phyloP scores from a whole-genome alignment of 2,329 filamentous ascomycete species.

The Aspergillus melleus region DNA sequence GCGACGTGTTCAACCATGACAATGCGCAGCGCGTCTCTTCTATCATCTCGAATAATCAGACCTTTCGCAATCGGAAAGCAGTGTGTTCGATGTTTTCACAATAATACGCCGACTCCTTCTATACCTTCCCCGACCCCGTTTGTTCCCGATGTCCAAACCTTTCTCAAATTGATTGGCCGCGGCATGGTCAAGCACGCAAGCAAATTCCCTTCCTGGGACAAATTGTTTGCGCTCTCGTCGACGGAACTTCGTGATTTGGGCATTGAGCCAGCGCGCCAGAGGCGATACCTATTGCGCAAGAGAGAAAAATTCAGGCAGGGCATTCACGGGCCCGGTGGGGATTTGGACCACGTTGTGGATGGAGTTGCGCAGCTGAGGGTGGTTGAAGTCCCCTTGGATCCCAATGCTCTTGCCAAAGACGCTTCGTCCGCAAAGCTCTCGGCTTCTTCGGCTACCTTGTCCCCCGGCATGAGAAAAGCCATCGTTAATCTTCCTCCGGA shows the following conservation, averaged over 20 bases:
- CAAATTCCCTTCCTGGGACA: conserved; percentile 89
- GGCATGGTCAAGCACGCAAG: conserved; percentile 75
- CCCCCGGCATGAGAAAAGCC: conserved; percentile 57
- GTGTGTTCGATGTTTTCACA: conserved; percentile 45
- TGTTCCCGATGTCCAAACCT: conserved; percentile 79
- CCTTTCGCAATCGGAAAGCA: conserved; percentile 27
- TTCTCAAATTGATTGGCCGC: conserved; percentile 88
- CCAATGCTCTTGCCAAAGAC: conserved; percentile 26
- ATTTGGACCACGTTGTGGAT: conserved; percentile 70
- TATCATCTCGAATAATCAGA: conserved; percentile 28
- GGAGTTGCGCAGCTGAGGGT: conserved; percentile 60
- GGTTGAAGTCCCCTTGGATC: conserved; percentile 53
- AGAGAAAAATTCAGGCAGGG: conserved; percentile 79
- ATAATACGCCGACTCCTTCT: conserved; percentile 40
- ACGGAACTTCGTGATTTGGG: conserved; percentile 78
- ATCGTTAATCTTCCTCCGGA: conserved; percentile 61
- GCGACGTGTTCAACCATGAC: conserved; percentile 25
- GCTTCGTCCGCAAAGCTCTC: conserved; percentile 26
- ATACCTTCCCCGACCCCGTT: conserved; percentile 77
- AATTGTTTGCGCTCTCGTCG: conserved; percentile 79
- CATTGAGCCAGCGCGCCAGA: conserved; percentile 78
- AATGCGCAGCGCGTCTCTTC: conserved; percentile 29
- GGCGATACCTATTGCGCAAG: conserved; percentile 85
- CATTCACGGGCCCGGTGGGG: conserved; percentile 76
- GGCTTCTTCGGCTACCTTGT: conserved; percentile 52